Evolutionary conservation across 345 rosid species (phyloP).

Genomic region (Salix brachista): DNA sequence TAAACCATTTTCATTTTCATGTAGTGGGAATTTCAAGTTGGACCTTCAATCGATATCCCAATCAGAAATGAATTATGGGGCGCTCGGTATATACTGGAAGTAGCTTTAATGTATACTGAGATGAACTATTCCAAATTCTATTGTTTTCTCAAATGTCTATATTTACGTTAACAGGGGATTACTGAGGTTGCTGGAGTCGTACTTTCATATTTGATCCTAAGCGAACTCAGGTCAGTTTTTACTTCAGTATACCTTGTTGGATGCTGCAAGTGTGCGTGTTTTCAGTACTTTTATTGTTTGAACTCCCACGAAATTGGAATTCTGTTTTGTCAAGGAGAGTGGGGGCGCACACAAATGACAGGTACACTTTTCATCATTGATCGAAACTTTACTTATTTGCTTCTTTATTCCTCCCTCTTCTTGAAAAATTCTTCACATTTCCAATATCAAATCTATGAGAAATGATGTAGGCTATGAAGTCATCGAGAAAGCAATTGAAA

Average conservation of each 20-base stretch:
- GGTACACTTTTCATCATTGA: not conserved
- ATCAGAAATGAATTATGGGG: conserved; percentile 77
- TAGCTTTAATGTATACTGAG: conserved; percentile 2
- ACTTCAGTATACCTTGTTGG: too few species aligned
- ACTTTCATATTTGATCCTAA: conserved; percentile 17
- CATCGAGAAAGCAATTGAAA: conserved; percentile 21
- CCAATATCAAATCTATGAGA: conserved; percentile 23
- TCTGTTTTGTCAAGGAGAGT: too few species aligned
- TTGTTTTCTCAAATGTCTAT: not conserved
- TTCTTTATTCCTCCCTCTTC: too few species aligned
- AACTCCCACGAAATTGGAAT: too few species aligned
- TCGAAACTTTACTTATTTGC: not conserved
- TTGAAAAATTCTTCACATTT: not conserved
- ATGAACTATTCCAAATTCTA: not conserved
- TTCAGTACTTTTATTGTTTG: not conserved
- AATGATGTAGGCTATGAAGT: conserved; percentile 10
- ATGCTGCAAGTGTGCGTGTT: not conserved
- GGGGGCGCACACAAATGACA: conserved; percentile 6
- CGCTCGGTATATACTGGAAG: conserved; percentile 93
- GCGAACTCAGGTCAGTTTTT: conserved; percentile 4
- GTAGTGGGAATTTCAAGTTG: conserved; percentile 33
- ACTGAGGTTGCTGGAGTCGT: conserved; percentile 24
- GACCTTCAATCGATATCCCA: conserved; percentile 55
- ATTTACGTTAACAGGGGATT: conserved; percentile 16
- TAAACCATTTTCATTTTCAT: not conserved